Conservation (phyloP, 306 rosid species). For the Clitoria ternatea region DNA sequence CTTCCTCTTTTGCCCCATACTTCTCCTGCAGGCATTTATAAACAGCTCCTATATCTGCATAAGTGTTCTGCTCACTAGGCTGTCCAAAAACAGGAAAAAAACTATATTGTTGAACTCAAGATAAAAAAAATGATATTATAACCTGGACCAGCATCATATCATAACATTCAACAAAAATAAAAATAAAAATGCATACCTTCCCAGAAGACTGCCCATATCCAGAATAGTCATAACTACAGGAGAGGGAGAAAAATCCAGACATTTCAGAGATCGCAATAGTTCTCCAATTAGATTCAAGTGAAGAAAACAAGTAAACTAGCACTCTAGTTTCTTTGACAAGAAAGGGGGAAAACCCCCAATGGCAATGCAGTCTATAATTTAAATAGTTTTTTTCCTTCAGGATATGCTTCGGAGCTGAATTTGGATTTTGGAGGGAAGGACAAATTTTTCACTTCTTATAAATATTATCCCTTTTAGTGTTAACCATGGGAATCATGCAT, state of each 20-base stretch:
- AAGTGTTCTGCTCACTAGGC: slow-evolving; percentile 25
- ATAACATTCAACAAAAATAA: not conserved
- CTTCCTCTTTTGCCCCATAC: slow-evolving; percentile 21
- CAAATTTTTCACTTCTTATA: no score
- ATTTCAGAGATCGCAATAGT: not conserved
- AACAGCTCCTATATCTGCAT: slow-evolving; percentile 21
- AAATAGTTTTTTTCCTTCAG: not conserved
- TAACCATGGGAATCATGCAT: no score
- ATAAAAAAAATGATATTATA: no score
- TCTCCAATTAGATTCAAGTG: not conserved
- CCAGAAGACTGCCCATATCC: slow-evolving; percentile 17
- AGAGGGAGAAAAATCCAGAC: not conserved
- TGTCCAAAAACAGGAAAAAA: not conserved
- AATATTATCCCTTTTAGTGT: no score
- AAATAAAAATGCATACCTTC: not conserved
- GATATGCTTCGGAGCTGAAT: no score
- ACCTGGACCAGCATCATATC: not conserved
- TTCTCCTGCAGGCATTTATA: slow-evolving; percentile 17
- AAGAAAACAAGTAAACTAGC: not conserved
- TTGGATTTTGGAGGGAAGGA: no score
- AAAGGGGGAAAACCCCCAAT: not conserved
- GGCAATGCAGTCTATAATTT: not conserved
- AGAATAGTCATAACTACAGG: slow-evolving; percentile 16
- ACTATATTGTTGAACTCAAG: not conserved
- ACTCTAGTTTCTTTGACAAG: not conserved